Evolutionary conservation across 2,329 filamentous ascomycete genomes (phyloP), one percentile per base, ranked within the genome.

Genomic region (Geosmithia putterillii): DNA sequence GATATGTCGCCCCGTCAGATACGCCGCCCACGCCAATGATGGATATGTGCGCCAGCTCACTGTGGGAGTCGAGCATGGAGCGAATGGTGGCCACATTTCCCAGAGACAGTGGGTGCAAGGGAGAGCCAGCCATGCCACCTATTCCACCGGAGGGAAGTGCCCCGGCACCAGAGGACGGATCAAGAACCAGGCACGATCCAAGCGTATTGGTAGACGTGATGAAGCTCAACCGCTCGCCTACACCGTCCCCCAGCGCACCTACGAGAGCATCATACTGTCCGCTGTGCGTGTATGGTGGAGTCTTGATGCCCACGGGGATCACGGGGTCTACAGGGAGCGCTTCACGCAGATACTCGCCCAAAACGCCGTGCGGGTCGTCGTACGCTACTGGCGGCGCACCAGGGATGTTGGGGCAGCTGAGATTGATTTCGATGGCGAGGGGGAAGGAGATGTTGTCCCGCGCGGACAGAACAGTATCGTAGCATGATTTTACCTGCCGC

Each of bases 11-110:
- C 0, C 60, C 64, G 55, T 88, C 81, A 20, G 70, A 64, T 1
- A 89, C 84, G 2, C 85, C 85, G 1, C 85, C 85, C 0, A 85
- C 73, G 0, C 85, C 85, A 44, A 89, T 77, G 23, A 89, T 66
- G 15, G 65, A 63, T 20, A 89, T 65, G n/a, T 70, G 63, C 9
- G 58, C 58, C 40, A 86, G 58, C 34, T 51, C 50, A 0, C 63
- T 52, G 14, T 67, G 53, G 28, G 61, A 58, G 49, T 81, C 74
- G 15, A 89, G 57, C 60, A 83, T 55, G 18, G 56, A 58, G 18
- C 79, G 62, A n/a, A 90, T 68, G 1, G 74, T 80, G n/a, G 66
- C 67, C 25, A 89, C 84, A 51, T 89, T 90, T 0, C 85, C 85
- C 23, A 90, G 59, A 0, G 83, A 80, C 1, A 90, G 62, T 0